These are phyloP conservation scores for Globisporangium barbulae DNA, from an alignment of 352 stramenopile species.

Conservation along the genomic window DNA sequence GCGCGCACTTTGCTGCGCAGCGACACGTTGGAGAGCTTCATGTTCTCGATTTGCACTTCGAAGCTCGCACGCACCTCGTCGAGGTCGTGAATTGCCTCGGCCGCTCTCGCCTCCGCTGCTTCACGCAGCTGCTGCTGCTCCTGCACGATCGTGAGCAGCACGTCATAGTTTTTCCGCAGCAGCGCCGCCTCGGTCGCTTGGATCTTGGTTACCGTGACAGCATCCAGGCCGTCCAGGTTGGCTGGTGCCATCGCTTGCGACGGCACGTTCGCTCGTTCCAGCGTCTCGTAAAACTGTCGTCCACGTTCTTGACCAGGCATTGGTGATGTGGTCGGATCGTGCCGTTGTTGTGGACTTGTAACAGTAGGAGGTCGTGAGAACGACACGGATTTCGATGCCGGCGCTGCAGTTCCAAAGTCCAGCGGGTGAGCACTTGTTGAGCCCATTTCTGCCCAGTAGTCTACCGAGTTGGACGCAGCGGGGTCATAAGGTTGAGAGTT, in stretches of 20 bases:
- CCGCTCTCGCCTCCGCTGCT: conserved; percentile 35
- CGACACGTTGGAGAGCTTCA: conserved; percentile 61
- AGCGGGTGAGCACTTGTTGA: background rate
- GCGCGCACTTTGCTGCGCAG: conserved; percentile 66
- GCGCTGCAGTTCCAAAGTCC: background rate
- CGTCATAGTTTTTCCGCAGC: conserved; percentile 77
- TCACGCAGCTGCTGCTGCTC: conserved; percentile 69
- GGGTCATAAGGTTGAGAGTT: background rate
- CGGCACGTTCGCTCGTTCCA: conserved; percentile 26
- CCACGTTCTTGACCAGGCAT: background rate
- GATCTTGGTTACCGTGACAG: conserved; percentile 40
- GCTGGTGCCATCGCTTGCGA: conserved; percentile 30
- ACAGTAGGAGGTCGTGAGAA: background rate
- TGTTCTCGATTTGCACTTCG: conserved; percentile 73
- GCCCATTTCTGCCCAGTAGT: background rate
- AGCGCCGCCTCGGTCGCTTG: conserved; percentile 58
- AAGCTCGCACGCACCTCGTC: conserved; percentile 53
- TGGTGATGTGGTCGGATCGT: background rate
- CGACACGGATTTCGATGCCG: conserved; percentile 1
- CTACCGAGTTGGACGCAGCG: background rate
- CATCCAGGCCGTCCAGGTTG: conserved; percentile 56
- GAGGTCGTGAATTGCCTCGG: conserved; percentile 42
- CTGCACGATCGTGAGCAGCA: conserved; percentile 67
- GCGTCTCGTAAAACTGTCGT: conserved; percentile 2
- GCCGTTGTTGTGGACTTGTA: background rate